Evolutionary conservation across 2,329 filamentous ascomycete genomes (phyloP).

Genomic region (Aureobasidium sp.): DNA sequence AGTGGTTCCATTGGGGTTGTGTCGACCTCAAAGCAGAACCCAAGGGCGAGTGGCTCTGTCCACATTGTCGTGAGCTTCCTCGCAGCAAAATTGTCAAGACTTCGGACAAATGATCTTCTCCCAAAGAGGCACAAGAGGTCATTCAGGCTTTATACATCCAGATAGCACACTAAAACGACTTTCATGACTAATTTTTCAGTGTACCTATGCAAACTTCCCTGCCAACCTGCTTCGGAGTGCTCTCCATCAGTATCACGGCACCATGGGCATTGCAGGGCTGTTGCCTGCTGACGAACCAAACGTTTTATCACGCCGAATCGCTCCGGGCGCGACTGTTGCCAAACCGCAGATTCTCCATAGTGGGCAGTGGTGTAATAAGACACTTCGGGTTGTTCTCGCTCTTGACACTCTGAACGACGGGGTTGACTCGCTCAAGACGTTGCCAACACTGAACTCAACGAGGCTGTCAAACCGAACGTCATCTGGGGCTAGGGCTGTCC

Average conservation of each 20-base stretch:
- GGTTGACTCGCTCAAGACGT: neutral
- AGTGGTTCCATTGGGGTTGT: conserved; percentile 80
- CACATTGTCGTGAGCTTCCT: conserved; percentile 30
- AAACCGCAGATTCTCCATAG: neutral
- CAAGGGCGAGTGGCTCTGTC: conserved; percentile 46
- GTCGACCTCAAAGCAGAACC: conserved; percentile 45
- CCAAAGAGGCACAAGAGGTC: neutral
- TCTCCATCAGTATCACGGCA: neutral
- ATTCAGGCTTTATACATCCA: neutral
- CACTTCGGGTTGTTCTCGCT: neutral
- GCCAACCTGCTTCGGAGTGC: neutral
- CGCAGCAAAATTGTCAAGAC: conserved; percentile 35
- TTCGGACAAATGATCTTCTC: conserved; percentile 16
- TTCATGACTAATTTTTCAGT: neutral
- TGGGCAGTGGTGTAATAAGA: neutral
- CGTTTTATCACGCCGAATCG: neutral
- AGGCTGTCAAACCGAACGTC: neutral
- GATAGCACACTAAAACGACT: neutral
- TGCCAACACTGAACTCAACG: neutral
- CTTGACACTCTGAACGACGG: neutral
- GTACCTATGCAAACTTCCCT: neutral
- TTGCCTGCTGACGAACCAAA: neutral
- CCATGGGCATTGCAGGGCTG: neutral
- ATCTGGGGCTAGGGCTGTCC: neutral
- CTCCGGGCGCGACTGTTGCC: neutral